Evolutionary conservation across 306 rosid species (phyloP), one percentile per base, ranked within the genome.

Genomic region (Glycine tomentella): DNA sequence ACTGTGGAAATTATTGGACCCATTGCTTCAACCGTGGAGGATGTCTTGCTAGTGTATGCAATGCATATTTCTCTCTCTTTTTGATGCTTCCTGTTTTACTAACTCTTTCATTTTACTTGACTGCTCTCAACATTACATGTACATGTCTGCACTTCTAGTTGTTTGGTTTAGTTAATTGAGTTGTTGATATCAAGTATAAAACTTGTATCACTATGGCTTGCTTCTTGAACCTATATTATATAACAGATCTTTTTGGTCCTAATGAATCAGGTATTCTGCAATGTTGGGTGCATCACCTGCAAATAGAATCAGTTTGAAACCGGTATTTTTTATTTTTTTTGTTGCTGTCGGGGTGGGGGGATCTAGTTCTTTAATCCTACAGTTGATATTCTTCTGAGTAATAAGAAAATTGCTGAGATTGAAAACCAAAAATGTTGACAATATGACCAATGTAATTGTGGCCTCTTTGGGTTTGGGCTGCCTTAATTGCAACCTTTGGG

Each of bases 1-100:
- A 95, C 99, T 14, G 93, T 92, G 86, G 99, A 95, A 87, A 87
- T 95, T 88, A 90, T 95, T 81, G 99, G 99, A 77, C 99, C 99
- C 69, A 89, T 95, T 80, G 93, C 99, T 16, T 90, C 99, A 45
- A 58, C 97, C 3, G 93, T 95, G 86, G 99, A 95, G 84, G 99
- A 95, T 86, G 84, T 77, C 84, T 87, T 95, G 90, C 94, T 95
- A 85, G 97, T 95, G 97, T 95, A 89, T 78, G 92, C 81, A 33
- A 51, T 69, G 80, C 87, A 53, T 84, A 56, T 74, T 67, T 82
- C 52, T 64, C 55, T 4, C 38, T 63, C 51, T 62, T 14, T 53
- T 55, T 70, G 6, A 31, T 53, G 44, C 31, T 33, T 52, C 9
- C 20, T 17, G 72, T 77, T 72, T 81, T 11, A 74, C 20, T 20